Base-by-base conservation (phyloP, 78 protist species). In the Polysphondylium violaceum region DNA sequence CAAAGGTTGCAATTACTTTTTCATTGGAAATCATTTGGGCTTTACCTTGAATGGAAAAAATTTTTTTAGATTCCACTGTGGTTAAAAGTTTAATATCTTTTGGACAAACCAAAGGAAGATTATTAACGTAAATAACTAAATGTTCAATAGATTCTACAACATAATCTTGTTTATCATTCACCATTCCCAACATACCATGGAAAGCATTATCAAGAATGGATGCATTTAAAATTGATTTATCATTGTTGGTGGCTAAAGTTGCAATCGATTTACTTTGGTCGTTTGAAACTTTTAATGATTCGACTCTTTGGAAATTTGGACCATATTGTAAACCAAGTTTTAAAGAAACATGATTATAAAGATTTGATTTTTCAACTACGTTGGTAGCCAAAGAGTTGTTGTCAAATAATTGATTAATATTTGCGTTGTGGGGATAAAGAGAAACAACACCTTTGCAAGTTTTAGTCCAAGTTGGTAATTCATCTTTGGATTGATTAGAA, bases 291-390 rank as follows among this genome's bases (percentile, higher is more conserved):
- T n/a, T n/a, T n/a, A n/a, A n/a, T 7, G 76, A 51, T 6, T 50
- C 33, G 17, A 79, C 61, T 16, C 58, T 60, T 68, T 79, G 89
- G 51, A 79, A 79, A 6, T 44, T 29, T 38, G 65, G 47, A 19
- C 74, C 74, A 19, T 79, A 79, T 35, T 41, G 77, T 12, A 79
- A 29, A 36, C 89, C 89, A 7, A 79, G 69, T 11, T 65, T 38
- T 7, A 53, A 50, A 55, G 73, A 73, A 31, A 79, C 35, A 6
- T 79, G 64, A 35, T 59, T 59, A 50, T 79, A 79, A 6, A 79
- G 55, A 27, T 79, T 76, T 29, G 29, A 12, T 35, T 79, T 79
- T 29, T 59, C 27, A 7, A 79, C 50, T 40, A 38, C 73, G 40
- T 25, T 35, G 71, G 17, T 23, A 25, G 27, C 40, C 35, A 14